These are phyloP conservation scores for Anisodus tanguticus DNA, from an alignment of 257 asterid species.

Conservation along the genomic window DNA sequence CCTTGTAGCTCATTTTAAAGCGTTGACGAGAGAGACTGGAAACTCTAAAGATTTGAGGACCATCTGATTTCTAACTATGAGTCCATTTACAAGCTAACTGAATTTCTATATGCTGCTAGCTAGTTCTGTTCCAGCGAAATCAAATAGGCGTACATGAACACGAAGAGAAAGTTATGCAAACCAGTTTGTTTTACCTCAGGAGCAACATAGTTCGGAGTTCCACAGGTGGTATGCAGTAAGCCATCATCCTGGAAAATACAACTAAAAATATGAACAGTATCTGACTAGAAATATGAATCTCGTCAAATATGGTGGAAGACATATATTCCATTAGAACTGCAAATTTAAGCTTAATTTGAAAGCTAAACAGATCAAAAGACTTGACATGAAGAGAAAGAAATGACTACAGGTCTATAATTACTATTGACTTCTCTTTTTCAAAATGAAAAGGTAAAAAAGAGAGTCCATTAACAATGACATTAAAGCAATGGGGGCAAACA, in stretches of 20 bases:
- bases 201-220: conserved; percentile 97
- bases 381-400: neutral
- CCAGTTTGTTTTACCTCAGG: conserved; percentile 69
- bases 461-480: neutral
- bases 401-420: neutral
- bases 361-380: neutral
- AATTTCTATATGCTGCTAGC: neutral
- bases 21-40: neutral
- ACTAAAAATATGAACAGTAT: conserved; percentile 26
- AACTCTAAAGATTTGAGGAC: neutral
- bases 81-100: neutral
- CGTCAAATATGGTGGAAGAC: neutral
- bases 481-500: neutral
- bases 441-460: neutral
- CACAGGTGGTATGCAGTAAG: conserved; percentile 91
- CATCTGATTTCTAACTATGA: neutral
- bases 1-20: neutral
- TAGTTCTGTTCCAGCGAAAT: neutral
- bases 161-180: neutral
- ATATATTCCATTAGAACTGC: neutral
- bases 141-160: neutral
- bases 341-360: neutral
- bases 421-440: neutral
- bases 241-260: conserved; percentile 83
- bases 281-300: neutral